Percentiles rank a stretch among this genome's conserved stretches.
phyloP scores from a whole-genome alignment of 2,329 filamentous ascomycete genomes.

The Lecanosticta acicola region DNA sequence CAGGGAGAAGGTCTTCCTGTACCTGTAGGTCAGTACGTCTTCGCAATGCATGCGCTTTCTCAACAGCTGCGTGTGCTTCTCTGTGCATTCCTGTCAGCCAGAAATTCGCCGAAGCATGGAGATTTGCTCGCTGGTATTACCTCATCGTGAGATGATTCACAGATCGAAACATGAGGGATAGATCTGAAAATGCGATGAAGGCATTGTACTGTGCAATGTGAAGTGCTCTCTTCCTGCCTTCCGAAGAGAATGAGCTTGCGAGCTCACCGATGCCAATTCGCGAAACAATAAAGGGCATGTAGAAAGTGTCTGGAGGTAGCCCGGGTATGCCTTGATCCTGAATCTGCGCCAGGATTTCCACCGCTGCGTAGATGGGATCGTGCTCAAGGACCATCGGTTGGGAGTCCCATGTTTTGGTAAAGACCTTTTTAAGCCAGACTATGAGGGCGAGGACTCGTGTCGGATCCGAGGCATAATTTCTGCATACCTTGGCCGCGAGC shows the following conservation, averaged over 20 bases:
- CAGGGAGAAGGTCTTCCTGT: constrained; percentile 20
- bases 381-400: constrained; percentile 3
- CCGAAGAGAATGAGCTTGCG: not conserved
- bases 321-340: not conserved
- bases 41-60: constrained; percentile 6
- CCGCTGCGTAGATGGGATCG: constrained; percentile 3
- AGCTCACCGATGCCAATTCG: not conserved
- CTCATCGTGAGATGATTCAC: constrained; percentile 85
- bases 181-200: constrained; percentile 65
- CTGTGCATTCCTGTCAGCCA: constrained; percentile 3
- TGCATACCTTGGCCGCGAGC: not conserved
- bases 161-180: constrained; percentile 79
- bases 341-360: constrained; percentile 9
- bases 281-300: constrained; percentile 11
- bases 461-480: not conserved
- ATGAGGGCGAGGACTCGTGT: constrained; percentile 4
- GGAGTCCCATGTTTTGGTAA: constrained; percentile 14
- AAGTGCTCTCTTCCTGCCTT: constrained; percentile 1
- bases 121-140: constrained; percentile 11
- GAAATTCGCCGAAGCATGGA: not conserved
- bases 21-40: constrained; percentile 5
- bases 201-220: constrained; percentile 79
- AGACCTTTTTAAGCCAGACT: constrained; percentile 18
- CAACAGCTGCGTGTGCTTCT: constrained; percentile 5
- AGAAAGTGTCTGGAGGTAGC: constrained; percentile 6